Percentiles rank a stretch among this genome's conserved stretches.
phyloP scores from a whole-genome alignment of 257 asterid species.

The Solanum rostratum region DNA sequence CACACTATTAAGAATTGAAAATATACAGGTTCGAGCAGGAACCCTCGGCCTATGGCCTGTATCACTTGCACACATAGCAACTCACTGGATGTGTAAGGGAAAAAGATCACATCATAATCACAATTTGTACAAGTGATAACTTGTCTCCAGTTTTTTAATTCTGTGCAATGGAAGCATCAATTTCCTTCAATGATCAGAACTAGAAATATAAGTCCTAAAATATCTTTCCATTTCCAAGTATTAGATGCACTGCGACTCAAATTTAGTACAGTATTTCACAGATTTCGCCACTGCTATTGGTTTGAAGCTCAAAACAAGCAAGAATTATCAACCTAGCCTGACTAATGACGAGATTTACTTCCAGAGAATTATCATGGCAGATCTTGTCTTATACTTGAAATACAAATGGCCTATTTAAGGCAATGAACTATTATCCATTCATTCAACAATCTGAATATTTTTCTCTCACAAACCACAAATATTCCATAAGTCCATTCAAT shows the following conservation, averaged over 20 bases:
- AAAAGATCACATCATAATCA: neutral
- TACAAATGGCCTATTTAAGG: neutral
- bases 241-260: neutral
- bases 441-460: neutral
- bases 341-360: neutral
- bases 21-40: neutral
- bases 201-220: neutral
- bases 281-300: neutral
- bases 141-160: neutral
- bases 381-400: neutral
- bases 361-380: neutral
- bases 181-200: neutral
- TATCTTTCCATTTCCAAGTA: neutral
- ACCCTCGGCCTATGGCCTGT: neutral
- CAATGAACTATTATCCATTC: neutral
- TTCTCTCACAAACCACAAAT: neutral
- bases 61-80: neutral
- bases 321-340: neutral
- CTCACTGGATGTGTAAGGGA: neutral
- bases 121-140: neutral
- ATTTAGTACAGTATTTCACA: neutral
- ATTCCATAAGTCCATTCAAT: neutral
- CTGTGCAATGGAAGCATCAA: neutral
- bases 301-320: neutral
- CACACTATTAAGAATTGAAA: neutral